These are phyloP conservation scores for Candida quercuum DNA, from an alignment of 805 yeast genomes.

Conservation along the genomic window DNA sequence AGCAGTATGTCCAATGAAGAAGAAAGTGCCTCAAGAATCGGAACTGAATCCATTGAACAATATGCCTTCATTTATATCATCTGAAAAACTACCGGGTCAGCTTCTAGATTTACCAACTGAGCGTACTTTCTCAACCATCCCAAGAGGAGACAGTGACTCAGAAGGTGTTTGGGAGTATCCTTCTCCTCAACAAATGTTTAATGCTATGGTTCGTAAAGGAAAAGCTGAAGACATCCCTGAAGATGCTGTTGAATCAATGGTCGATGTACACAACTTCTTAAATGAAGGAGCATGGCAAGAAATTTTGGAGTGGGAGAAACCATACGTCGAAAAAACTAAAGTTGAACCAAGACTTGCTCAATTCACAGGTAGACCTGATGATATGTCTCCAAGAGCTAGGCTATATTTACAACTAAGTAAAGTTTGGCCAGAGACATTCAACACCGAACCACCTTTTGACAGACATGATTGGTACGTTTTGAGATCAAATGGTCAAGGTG, in stretches of 20 bases:
- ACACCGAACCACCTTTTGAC: slow-evolving; percentile 86
- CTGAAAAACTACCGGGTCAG: slow-evolving; percentile 75
- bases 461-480: slow-evolving; percentile 98
- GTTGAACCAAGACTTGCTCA: slow-evolving; percentile 71
- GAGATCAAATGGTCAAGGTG: slow-evolving; percentile 43
- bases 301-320: slow-evolving; percentile 85
- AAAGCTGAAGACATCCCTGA: slow-evolving; percentile 85
- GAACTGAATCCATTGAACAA: slow-evolving; percentile 76
- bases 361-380: slow-evolving; percentile 91
- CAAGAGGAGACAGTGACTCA: slow-evolving; percentile 61
- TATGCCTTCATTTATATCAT: slow-evolving; percentile 74
- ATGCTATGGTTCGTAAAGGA: slow-evolving; percentile 95
- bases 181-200: slow-evolving; percentile 97
- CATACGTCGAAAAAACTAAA: slow-evolving; percentile 49
- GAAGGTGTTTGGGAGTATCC: slow-evolving; percentile 97
- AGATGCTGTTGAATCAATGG: slow-evolving; percentile 96
- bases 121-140: slow-evolving; percentile 79
- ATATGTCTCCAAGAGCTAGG: slow-evolving; percentile 80
- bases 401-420: slow-evolving; percentile 60
- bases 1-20: slow-evolving; percentile 36
- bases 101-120: slow-evolving; percentile 72
- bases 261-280: slow-evolving; percentile 89
- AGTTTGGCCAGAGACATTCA: slow-evolving; percentile 67
- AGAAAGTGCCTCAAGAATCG: slow-evolving; percentile 15
- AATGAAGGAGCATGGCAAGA: slow-evolving; percentile 99